Conservation (phyloP, 305 asterid genomes). For the Solanum chacoense region DNA sequence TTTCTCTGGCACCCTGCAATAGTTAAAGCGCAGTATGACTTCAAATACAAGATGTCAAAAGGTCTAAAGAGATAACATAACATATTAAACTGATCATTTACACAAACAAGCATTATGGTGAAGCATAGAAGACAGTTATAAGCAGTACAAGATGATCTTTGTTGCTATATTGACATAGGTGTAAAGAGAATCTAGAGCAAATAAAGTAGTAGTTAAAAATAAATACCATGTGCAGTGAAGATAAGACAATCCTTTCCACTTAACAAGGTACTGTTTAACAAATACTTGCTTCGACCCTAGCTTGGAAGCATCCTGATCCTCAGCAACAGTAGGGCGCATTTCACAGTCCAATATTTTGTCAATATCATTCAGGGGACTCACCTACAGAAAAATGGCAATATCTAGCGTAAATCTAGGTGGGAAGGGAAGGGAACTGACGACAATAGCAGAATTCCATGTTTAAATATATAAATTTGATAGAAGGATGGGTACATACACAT, state of each 20-base stretch:
- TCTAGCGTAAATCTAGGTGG: neutral
- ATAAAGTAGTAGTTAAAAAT: neutral
- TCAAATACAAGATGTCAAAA: neutral
- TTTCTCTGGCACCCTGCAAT: conserved; percentile 86
- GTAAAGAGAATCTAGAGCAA: neutral
- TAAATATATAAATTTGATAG: conserved; percentile 1
- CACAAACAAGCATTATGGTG: neutral
- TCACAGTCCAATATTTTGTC: conserved; percentile 89
- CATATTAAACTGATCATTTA: neutral
- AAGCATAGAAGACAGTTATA: neutral
- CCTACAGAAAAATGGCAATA: conserved; percentile 29
- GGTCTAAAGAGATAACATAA: neutral
- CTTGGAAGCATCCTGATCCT: conserved; percentile 53
- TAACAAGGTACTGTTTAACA: conserved; percentile 84
- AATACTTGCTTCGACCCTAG: conserved; percentile 70
- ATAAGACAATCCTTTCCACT: conserved; percentile 94
- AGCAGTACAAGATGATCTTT: neutral
- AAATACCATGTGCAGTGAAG: conserved; percentile 85
- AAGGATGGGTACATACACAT: conserved; percentile 54
- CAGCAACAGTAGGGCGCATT: conserved; percentile 67
- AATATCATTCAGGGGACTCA: conserved; percentile 71
- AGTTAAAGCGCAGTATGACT: conserved; percentile 5
- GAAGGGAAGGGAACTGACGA: neutral
- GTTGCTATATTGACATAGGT: neutral
- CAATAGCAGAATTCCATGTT: neutral